Percentiles rank a stretch among this genome's conserved stretches.
phyloP scores from a whole-genome alignment of 805 yeast species.

The Alloascoidea hylecoeti region DNA sequence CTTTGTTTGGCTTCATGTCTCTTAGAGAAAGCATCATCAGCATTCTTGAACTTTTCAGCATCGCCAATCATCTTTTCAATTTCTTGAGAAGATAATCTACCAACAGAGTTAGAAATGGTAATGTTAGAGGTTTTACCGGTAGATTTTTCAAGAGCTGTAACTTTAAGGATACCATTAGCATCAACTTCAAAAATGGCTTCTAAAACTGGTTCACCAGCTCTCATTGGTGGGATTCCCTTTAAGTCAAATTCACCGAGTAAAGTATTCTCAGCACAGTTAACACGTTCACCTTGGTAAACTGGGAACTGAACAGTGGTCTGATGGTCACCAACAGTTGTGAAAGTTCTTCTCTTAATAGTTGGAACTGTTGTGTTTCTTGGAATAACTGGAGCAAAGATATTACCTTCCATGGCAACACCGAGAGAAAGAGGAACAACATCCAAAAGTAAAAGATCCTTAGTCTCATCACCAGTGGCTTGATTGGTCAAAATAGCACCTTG shows the following conservation, averaged over 20 bases:
- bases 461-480: conserved; percentile 76
- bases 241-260: conserved; percentile 97
- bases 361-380: conserved; percentile 99
- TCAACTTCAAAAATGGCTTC: conserved; percentile 99
- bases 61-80: conserved; percentile 97
- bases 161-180: conserved; percentile 99
- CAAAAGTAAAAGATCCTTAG: conserved; percentile 88
- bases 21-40: conserved; percentile 99
- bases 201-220: conserved; percentile 98
- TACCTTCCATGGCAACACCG: conserved; percentile 99
- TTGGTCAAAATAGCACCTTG: conserved; percentile 96
- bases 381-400: conserved; percentile 96
- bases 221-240: conserved; percentile 95
- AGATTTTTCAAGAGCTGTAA: conserved; percentile 96
- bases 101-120: conserved; percentile 97
- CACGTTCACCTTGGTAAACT: conserved; percentile 99
- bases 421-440: conserved; percentile 97
- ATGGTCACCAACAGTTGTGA: conserved; percentile 97
- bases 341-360: conserved; percentile 96
- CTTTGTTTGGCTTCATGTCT: conserved; percentile 98
- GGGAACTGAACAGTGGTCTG: conserved; percentile 98
- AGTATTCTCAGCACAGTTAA: conserved; percentile 95
- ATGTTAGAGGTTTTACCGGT: conserved; percentile 98
- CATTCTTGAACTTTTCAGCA: conserved; percentile 97
- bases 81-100: conserved; percentile 93